Conservation (phyloP, 108 stramenopile species). For the Conticribra guillardii region DNA sequence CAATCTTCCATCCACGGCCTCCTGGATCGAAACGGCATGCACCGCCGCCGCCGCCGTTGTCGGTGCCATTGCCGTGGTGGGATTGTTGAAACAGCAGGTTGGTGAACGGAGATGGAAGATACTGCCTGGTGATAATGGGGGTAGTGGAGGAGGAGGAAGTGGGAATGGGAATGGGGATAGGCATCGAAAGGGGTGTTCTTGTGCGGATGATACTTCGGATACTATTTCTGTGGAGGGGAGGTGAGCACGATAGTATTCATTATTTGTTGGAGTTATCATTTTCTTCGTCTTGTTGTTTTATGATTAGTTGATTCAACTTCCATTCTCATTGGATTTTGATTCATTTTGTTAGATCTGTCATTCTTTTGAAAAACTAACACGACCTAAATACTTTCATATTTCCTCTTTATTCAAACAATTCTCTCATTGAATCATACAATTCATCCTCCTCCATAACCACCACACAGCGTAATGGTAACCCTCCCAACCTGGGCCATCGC, state of each 20-base stretch:
- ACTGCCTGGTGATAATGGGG: no score
- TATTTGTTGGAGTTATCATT: no score
- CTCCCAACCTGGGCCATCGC: slow-evolving; percentile 70
- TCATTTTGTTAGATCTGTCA: no score
- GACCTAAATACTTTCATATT: no score
- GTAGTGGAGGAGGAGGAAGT: neutral
- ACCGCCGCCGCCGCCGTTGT: slow-evolving; percentile 6
- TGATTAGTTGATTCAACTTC: no score
- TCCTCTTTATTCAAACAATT: no score
- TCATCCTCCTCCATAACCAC: neutral
- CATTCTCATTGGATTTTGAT: no score
- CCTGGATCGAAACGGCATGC: slow-evolving; percentile 13
- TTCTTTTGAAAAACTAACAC: no score
- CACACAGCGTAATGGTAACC: slow-evolving; percentile 57
- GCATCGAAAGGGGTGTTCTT: neutral
- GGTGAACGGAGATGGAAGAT: neutral
- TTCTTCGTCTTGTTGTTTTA: no score
- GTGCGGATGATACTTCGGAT: neutral
- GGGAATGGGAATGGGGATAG: neutral
- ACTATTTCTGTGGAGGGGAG: slow-evolving; percentile 37
- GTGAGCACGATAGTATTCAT: no score
- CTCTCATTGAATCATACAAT: neutral
- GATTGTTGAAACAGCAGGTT: neutral
- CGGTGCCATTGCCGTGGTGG: slow-evolving; percentile 6
- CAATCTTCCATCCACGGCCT: neutral